Conservation (phyloP, 192 early-diverging fungal species). For the Thoreauomyces humboldtii region DNA sequence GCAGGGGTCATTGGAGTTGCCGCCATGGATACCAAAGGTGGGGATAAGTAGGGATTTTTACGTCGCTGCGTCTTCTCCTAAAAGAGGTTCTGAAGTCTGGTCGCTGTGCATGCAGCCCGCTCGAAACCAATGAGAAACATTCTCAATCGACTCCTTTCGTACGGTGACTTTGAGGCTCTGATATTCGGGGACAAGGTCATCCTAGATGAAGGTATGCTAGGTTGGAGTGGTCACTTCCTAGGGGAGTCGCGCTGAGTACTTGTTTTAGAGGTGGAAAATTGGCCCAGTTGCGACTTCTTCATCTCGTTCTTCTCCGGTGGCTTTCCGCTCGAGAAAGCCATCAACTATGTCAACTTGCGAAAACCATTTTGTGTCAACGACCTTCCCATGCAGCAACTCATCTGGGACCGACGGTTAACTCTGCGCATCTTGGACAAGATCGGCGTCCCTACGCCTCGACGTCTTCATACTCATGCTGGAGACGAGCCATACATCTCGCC, state of each 20-base stretch:
- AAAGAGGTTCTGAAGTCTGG: background rate
- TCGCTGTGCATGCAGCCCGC: conserved; percentile 51
- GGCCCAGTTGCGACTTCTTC: conserved; percentile 94
- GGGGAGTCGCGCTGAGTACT: background rate
- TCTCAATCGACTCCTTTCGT: conserved; percentile 51
- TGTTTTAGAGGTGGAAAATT: conserved; percentile 69
- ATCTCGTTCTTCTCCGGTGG: conserved; percentile 94
- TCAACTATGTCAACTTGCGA: conserved; percentile 79
- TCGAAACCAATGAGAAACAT: conserved; percentile 97
- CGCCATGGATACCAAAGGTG: conserved; percentile 84
- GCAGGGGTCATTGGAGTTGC: conserved; percentile 70
- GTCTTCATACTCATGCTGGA: conserved; percentile 55
- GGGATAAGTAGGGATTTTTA: background rate
- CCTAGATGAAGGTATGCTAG: conserved; percentile 76
- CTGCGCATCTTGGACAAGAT: conserved; percentile 75
- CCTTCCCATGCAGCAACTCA: conserved; percentile 78
- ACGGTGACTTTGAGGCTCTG: conserved; percentile 74
- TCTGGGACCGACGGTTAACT: conserved; percentile 89
- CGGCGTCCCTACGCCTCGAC: conserved; percentile 77
- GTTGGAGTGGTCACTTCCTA: background rate
- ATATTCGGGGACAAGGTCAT: conserved; percentile 98
- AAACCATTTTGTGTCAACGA: conserved; percentile 91
- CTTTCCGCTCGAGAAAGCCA: conserved; percentile 92
- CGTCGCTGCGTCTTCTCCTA: background rate
- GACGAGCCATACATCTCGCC: conserved; percentile 30